Evolutionary conservation across 2,329 filamentous ascomycete genomes (phyloP), one percentile per base, ranked within the genome.

Genomic region (Fusarium marasasianum): DNA sequence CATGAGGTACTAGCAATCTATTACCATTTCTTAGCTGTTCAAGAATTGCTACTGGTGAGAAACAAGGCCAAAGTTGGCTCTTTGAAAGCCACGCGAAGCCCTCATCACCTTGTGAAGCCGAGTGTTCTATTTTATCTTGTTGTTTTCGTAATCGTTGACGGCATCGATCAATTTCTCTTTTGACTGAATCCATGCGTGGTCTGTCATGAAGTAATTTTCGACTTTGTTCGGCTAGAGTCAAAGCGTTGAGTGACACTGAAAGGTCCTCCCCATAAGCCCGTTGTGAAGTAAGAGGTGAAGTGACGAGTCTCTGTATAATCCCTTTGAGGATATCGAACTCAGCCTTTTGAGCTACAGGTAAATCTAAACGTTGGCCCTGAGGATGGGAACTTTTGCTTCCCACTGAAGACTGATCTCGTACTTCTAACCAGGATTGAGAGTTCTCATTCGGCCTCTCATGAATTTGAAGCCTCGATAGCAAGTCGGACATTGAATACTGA

Each of bases 11-110:
- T 0, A 15, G 17, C 1, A 50, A 35, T 3, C 68, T 68, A 0
- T 72, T 61, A 6, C 45, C 17, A 60, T 68, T 1, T 12, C 86
- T 81, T 0, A 91, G 77, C 41, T 87, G 85, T 48, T 86, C 83
- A 0, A 91, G 82, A 1, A 90, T 67, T 0, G 85, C 80, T 0
- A 83, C 62, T 0, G 79, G 80, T 0, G 85, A 87, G 6, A 86
- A 68, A 4, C 79, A 81, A 0, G 88, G 88, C 84, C 85, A 88
- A 0, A 89, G 76, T 1, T 82, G 77, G 0, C 81, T 85, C 1
- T 74, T 33, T 15, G 78, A 66, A 0, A 89, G 82, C 87, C 87
- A 89, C 8, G 6, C 3, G 13, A 22, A 55, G 12, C 24, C 50
- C 3, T 29, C 4, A 2, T 44, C 44, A 13, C 20, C 31, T 1